Evolutionary conservation across 129 eudicot species (phyloP).

Genomic region (Glebionis coronaria): DNA sequence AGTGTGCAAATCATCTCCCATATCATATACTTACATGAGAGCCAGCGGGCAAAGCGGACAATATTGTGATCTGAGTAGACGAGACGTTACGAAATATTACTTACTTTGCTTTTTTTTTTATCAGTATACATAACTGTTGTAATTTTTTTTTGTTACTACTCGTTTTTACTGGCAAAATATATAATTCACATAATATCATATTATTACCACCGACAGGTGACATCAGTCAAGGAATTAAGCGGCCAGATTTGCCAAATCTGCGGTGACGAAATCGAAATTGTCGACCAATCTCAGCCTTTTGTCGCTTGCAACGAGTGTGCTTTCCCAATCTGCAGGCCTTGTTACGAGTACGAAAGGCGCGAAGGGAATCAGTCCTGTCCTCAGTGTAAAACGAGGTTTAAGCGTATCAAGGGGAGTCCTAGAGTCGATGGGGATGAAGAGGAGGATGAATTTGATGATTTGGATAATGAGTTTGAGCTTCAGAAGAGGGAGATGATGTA

Average conservation of each 20-base stretch:
- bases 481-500: slow-evolving; percentile 41
- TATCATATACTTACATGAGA: no score
- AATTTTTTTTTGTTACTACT: no score
- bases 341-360: slow-evolving; percentile 86
- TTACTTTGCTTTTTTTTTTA: no score
- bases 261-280: slow-evolving; percentile 86
- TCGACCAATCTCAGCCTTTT: slow-evolving; percentile 77
- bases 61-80: no score
- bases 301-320: slow-evolving; percentile 97
- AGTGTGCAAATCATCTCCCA: no score
- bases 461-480: slow-evolving; percentile 74
- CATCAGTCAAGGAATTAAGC: slow-evolving; percentile 81
- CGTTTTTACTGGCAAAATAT: no score
- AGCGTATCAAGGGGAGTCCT: slow-evolving; percentile 87
- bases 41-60: no score
- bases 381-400: slow-evolving; percentile 88
- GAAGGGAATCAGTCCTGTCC: slow-evolving; percentile 96
- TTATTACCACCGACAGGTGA: no score
- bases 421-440: slow-evolving; percentile 96
- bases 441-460: slow-evolving; percentile 86
- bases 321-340: slow-evolving; percentile 84
- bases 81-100: no score
- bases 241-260: slow-evolving; percentile 93
- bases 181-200: no score
- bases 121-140: no score